Conservation (phyloP, 2,329 filamentous ascomycete genomes). For the Celoporthe dispersa region DNA sequence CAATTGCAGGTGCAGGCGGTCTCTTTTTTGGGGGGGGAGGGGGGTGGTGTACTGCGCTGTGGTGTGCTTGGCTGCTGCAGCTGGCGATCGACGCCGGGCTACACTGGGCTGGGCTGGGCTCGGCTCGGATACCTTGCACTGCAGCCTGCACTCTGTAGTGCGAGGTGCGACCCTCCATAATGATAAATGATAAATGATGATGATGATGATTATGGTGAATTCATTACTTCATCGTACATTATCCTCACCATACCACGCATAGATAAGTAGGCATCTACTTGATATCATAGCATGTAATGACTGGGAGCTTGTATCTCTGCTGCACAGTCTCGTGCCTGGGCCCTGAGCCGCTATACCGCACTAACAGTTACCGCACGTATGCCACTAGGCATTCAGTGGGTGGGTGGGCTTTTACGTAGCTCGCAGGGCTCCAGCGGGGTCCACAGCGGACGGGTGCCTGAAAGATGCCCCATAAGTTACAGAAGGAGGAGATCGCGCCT, state of each 20-base stretch:
- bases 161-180: neutral
- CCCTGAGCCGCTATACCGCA: neutral
- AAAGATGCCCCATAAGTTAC: neutral
- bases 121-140: neutral
- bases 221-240: neutral
- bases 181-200: neutral
- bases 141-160: too few relatives aligned
- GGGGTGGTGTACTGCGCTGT: neutral
- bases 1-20: neutral
- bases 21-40: too few relatives aligned
- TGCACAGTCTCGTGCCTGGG: neutral
- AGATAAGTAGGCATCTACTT: neutral
- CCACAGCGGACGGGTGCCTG: conserved; percentile 7
- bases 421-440: neutral
- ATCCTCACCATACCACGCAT: neutral
- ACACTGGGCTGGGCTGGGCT: neutral
- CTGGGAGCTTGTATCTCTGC: too few relatives aligned
- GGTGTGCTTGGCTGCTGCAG: neutral
- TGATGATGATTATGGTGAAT: neutral
- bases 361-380: neutral
- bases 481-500: conserved; percentile 6
- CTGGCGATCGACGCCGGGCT: neutral
- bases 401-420: neutral
- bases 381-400: neutral
- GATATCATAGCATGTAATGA: too few relatives aligned